phyloP scores from a whole-genome alignment of 1,284 basidiomycete genomes.

The Sanghuangporus sanghuang region DNA sequence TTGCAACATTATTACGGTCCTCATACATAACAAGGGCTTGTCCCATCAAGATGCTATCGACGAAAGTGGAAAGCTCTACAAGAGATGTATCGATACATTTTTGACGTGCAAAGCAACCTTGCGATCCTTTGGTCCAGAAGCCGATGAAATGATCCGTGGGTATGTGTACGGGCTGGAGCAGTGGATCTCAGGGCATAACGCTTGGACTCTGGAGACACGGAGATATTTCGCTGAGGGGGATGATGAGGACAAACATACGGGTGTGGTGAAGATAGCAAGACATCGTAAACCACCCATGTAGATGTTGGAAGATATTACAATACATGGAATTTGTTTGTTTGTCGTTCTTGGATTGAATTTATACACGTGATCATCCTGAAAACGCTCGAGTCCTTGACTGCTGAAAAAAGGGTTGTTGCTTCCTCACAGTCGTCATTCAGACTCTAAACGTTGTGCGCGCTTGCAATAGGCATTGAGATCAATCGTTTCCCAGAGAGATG shows the following conservation, averaged over 20 bases:
- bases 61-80: slow-evolving; percentile 35
- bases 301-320: no score
- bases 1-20: slow-evolving; percentile 58
- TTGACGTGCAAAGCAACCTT: slow-evolving; percentile 38
- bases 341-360: no score
- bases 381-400: no score
- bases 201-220: slow-evolving; percentile 53
- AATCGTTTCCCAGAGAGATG: no score
- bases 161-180: slow-evolving; percentile 44
- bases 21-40: slow-evolving; percentile 49
- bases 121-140: slow-evolving; percentile 1
- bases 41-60: slow-evolving; percentile 56
- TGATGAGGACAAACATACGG: slow-evolving; percentile 33
- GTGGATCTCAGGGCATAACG: slow-evolving; percentile 46
- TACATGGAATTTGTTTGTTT: no score
- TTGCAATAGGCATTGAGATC: no score
- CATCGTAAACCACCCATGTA: no score
- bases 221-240: slow-evolving; percentile 50
- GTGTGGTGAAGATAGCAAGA: not conserved
- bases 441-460: no score
- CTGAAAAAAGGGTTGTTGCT: no score
- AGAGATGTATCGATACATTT: slow-evolving; percentile 46
- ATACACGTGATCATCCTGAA: no score
- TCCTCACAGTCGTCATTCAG: no score
- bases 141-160: slow-evolving; percentile 35